Base-by-base conservation (phyloP, 2,329 filamentous ascomycete species). In the Colletotrichum horii region DNA sequence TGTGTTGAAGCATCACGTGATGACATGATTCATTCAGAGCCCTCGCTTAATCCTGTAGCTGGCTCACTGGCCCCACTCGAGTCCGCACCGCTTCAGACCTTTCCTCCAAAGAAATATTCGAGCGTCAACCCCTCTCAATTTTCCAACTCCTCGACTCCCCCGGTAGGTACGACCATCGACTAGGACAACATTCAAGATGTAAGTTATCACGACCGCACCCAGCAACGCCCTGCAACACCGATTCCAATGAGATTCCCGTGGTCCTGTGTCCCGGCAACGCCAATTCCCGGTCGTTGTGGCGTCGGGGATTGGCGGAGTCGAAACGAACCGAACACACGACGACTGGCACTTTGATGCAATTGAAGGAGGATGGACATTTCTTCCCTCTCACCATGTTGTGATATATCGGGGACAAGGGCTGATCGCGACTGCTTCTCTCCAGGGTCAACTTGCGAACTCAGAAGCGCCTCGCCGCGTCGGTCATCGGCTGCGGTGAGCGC, bases 381-480 rank as follows among this genome's bases (percentile, higher is more conserved):
- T 61, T 26, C 52, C 36, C 32, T 52, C 43, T 6, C n/a, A 22
- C 43, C n/a, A 52, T 22, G 3, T 22, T n/a, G 8, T 52, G 43
- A 52, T 52, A 11, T 22, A 62, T 48, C 19, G n/a, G 52, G 43
- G 16, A 65, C 67, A 48, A 64, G 70, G 16, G 70, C 76, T 77
- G 74, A 77, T 80, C 73, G 79, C 34, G 56, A 70, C 67, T 76
- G 72, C 61, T 62, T 70, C 26, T 77, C 32, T 43, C 69, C 88
- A 99, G 97, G 97, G 96, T 98, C 94, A 98, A 98, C 89, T 94
- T 99, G 90, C 94, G 94, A 90, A 98, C 97, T 89, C 97, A 99
- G 94, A 99, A 99, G 94, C 96, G 97, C 91, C 96, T 99, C 86
- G 97, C 97, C 89, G 95, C 97, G 87, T 95, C 96, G 90, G 97